Conservation (phyloP, 495 filamentous ascomycete genomes). For the Entonaema liquescens region DNA sequence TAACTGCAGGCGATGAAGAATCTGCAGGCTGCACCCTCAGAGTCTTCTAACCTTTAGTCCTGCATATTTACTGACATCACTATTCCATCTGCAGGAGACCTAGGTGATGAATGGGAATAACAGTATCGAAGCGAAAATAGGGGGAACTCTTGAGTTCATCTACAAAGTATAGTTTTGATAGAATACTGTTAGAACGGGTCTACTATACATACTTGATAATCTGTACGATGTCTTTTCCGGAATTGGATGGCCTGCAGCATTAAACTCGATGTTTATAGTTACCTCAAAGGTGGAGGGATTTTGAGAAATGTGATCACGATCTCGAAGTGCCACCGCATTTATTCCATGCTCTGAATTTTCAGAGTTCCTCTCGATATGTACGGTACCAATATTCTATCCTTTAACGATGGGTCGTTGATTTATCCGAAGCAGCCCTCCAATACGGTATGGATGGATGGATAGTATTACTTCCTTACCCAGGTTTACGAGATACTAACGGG, state of each 20-base stretch:
- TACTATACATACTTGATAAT: neutral
- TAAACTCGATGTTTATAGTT: neutral
- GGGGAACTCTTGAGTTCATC: neutral
- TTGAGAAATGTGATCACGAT: constrained; percentile 17
- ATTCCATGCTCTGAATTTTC: constrained; percentile 20
- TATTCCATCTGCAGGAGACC: neutral
- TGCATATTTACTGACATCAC: neutral
- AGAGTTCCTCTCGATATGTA: neutral
- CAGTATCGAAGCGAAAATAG: neutral
- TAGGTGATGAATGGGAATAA: neutral
- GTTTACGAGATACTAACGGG: neutral
- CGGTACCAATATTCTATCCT: neutral
- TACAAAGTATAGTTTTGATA: neutral
- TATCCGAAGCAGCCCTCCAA: neutral
- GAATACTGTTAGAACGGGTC: neutral
- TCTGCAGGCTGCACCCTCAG: neutral
- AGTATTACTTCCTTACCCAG: neutral
- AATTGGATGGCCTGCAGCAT: neutral
- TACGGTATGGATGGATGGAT: neutral
- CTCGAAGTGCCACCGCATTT: constrained; percentile 10
- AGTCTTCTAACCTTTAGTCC: neutral
- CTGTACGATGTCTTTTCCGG: neutral
- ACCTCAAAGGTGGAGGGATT: neutral
- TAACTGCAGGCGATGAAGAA: neutral
- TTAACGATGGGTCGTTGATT: neutral